A percentile compares a stretch with the other conserved stretches of the same genome.
Evolutionary conservation across 129 eudicot genomes (phyloP).

Genomic region (Tagetes patula): DNA sequence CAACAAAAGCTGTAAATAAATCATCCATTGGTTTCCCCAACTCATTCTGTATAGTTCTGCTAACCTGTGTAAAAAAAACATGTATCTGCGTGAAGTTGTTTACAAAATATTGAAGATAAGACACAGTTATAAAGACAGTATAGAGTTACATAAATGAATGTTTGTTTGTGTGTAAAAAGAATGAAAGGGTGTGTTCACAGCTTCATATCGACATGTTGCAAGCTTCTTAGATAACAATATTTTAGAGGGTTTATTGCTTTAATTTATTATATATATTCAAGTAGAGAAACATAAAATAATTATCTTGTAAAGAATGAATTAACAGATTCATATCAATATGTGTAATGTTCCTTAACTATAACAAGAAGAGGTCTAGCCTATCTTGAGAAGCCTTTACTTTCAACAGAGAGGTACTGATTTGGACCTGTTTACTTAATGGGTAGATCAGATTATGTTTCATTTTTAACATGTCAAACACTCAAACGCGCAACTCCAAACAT

Average conservation of each 20-base stretch:
- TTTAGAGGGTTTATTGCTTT: not conserved
- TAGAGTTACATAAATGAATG: not conserved
- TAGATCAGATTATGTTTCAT: not conserved
- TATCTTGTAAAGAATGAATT: not conserved
- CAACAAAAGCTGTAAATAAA: conserved; percentile 56
- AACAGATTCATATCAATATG: not conserved
- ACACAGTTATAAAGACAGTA: not conserved
- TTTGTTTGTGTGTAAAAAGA: not conserved
- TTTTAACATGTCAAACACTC: not conserved
- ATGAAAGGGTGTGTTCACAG: not conserved
- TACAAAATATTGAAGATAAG: conserved; percentile 12
- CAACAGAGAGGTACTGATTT: not conserved
- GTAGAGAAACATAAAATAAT: not conserved
- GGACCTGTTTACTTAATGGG: not conserved
- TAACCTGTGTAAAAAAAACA: conserved; percentile 46
- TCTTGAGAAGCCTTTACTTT: not conserved
- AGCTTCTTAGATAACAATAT: not conserved
- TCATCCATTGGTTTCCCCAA: conserved; percentile 74
- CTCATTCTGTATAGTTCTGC: conserved; percentile 59
- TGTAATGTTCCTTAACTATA: not conserved
- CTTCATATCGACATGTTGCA: conserved; percentile 4
- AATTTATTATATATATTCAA: not conserved
- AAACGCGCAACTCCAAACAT: not conserved
- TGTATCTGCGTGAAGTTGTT: too few relatives aligned
- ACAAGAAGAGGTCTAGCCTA: not conserved